Evolutionary conservation across 768 basidiomycete genomes (phyloP).

Genomic region (Tephrocybe rancida): DNA sequence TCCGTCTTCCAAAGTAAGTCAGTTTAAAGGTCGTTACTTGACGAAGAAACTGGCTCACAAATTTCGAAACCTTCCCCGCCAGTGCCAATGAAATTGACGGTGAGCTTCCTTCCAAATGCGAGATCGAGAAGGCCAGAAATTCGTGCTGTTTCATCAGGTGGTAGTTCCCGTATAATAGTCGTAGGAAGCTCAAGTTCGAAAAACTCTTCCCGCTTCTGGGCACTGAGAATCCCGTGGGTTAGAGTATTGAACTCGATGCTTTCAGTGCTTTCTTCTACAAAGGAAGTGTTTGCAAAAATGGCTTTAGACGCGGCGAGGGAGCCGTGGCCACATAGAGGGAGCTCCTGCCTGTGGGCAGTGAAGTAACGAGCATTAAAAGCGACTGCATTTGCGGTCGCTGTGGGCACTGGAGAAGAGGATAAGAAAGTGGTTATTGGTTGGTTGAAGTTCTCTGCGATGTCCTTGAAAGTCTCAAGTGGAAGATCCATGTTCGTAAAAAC

Average conservation of each 20-base stretch:
- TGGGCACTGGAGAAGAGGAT: slow-evolving; percentile 16
- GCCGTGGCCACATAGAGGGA: slow-evolving; percentile 45
- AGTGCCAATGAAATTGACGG: slow-evolving; percentile 35
- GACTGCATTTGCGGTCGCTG: slow-evolving; percentile 22
- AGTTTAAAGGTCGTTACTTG: not conserved
- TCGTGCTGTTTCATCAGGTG: slow-evolving; percentile 29
- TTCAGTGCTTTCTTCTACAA: slow-evolving; percentile 23
- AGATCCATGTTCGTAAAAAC: slow-evolving; percentile 34
- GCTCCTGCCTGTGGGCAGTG: slow-evolving; percentile 28
- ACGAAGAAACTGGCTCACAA: slow-evolving; percentile 26
- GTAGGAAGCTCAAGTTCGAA: slow-evolving; percentile 43
- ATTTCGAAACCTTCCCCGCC: slow-evolving; percentile 35
- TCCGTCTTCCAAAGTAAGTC: slow-evolving; percentile 29
- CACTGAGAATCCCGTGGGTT: slow-evolving; percentile 26
- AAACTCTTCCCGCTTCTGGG: slow-evolving; percentile 29
- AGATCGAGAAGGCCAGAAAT: slow-evolving; percentile 31
- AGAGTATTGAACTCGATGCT: slow-evolving; percentile 35
- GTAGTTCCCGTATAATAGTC: slow-evolving; percentile 23
- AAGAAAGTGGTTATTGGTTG: slow-evolving; percentile 35
- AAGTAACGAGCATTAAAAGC: slow-evolving; percentile 42
- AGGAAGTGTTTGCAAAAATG: slow-evolving; percentile 34
- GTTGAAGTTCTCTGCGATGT: slow-evolving; percentile 45
- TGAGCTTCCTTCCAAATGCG: slow-evolving; percentile 40
- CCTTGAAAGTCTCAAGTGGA: slow-evolving; percentile 28
- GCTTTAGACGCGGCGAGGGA: slow-evolving; percentile 45